Percentiles rank a stretch among this genome's conserved stretches.
phyloP scores from a whole-genome alignment of 305 asterid genomes.

The Fraxinus baroniana region DNA sequence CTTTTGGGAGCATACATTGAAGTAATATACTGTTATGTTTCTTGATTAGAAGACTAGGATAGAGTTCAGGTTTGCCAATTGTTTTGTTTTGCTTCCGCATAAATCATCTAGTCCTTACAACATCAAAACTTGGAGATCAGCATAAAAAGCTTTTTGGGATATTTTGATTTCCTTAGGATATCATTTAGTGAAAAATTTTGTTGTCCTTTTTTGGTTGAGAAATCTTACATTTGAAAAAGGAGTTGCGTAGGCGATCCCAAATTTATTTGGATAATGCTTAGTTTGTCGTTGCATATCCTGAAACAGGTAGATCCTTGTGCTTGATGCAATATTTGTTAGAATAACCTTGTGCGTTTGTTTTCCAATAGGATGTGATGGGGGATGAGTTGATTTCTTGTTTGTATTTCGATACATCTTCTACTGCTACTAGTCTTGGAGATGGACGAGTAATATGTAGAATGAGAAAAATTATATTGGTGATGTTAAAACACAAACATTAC shows the following conservation, averaged over 20 bases:
- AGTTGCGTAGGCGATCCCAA: neutral
- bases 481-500: neutral
- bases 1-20: neutral
- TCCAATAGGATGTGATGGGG: neutral
- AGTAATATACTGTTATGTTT: neutral
- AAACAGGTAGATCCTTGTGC: neutral
- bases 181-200: neutral
- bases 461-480: neutral
- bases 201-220: neutral
- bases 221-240: neutral
- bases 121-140: neutral
- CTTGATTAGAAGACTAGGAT: neutral
- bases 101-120: neutral
- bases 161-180: neutral
- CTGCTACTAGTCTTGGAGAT: neutral
- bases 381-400: neutral
- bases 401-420: neutral
- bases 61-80: neutral
- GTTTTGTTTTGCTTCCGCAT: neutral
- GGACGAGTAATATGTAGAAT: neutral
- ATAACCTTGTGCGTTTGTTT: neutral
- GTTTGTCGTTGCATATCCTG: neutral
- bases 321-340: neutral
- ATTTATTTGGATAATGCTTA: neutral
- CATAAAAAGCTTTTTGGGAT: neutral